Evolutionary conservation across 2,329 filamentous ascomycete genomes (phyloP), one percentile per base, ranked within the genome.

Genomic region (Thelonectria discophora): DNA sequence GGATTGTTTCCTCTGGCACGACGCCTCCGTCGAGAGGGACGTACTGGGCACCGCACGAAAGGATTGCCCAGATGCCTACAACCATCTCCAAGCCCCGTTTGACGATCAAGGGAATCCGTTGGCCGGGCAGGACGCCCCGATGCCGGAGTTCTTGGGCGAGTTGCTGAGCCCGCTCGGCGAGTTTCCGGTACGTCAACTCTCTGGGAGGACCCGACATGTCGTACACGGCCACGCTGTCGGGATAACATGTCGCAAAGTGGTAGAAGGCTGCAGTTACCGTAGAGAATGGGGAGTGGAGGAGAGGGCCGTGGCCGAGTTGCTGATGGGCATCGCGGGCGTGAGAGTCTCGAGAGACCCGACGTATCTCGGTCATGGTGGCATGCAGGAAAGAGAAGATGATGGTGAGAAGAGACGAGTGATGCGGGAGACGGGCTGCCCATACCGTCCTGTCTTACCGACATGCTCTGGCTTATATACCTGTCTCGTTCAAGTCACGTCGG

Each of bases 21-120:
- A 85, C 78, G 6, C 82, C 81, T 37, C 85, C 85, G 62, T 88
- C 86, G 2, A 88, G 77, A 3, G 86, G 86, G 5, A 87, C 79
- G 68, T 88, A 88, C 65, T 88, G 85, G 13, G 81, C 85, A 18
- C 85, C 85, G 49, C 81, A 81, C 58, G 84, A 84, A 34, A 88
- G 74, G 17, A 87, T 77, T 2, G 84, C 85, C 57, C 85, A 76
- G 50, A 87, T 86, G 18, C 82, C 84, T 51, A 86, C 78, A 7
- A 87, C 74, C 83, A 88, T 86, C 64, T 85, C 83, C 49, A 85
- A 73, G 40, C 84, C 82, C 13, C 85, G 79, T 60, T 82, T 82
- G 58, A 82, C 81, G n/a, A 87, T 79, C 24, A 87, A 76, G n/a
- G 82, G 83, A 6, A 87, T 77, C 39, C 82, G 76, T 65, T 85